phyloP scores from a whole-genome alignment of 495 filamentous ascomycete genomes.

The Neurospora sp. region DNA sequence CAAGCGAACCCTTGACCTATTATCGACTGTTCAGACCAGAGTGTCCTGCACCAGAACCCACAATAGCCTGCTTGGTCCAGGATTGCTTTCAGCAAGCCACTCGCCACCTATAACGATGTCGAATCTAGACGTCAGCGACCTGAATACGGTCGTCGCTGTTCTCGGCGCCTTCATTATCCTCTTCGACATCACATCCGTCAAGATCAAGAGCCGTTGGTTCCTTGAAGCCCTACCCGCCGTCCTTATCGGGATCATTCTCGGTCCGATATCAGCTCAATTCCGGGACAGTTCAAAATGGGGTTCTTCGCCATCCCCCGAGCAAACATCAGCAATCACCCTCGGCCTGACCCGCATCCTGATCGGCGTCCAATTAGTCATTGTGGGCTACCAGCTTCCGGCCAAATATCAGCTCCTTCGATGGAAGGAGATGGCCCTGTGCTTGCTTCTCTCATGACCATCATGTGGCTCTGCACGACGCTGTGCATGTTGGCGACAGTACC shows the following conservation, averaged over 20 bases:
- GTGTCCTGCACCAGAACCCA: neutral
- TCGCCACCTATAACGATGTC: conserved; percentile 24
- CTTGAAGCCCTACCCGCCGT: conserved; percentile 49
- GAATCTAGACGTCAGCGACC: conserved; percentile 41
- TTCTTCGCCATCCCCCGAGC: conserved; percentile 21
- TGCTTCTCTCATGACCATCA: conserved; percentile 76
- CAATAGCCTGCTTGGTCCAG: neutral
- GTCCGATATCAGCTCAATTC: conserved; percentile 39
- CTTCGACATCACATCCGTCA: conserved; percentile 42
- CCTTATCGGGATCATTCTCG: conserved; percentile 36
- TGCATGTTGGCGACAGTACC: conserved; percentile 65
- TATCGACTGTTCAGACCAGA: neutral
- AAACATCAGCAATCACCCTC: conserved; percentile 37
- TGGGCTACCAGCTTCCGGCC: conserved; percentile 76
- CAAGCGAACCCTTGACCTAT: neutral
- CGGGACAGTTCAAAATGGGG: conserved; percentile 37
- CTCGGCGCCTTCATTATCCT: conserved; percentile 29
- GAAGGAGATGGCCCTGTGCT: conserved; percentile 60
- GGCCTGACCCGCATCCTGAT: conserved; percentile 43
- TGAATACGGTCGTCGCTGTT: conserved; percentile 40
- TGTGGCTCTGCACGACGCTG: conserved; percentile 74
- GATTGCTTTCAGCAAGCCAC: neutral
- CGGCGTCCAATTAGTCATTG: conserved; percentile 57
- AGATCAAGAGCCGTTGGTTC: conserved; percentile 45
- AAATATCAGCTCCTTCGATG: conserved; percentile 68